Evolutionary conservation across 2,329 filamentous ascomycete species (phyloP).

Genomic region (Arthrobotrys sinensis): DNA sequence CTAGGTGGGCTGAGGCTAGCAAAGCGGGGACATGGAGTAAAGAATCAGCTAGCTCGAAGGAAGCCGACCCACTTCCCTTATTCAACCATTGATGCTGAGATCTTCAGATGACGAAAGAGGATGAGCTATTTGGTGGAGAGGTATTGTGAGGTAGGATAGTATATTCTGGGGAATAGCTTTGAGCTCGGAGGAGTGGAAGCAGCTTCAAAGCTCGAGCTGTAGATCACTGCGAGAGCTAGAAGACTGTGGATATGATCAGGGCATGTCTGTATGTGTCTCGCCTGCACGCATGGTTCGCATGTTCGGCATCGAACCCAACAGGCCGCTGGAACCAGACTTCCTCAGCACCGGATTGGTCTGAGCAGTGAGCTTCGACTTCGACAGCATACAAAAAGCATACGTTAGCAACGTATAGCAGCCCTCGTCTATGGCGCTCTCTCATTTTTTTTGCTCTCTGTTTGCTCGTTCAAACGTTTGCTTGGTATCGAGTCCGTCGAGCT

Average conservation of each 20-base stretch:
- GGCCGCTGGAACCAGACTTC: constrained; percentile 25
- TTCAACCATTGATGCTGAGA: constrained; percentile 47
- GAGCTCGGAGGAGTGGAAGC: constrained; percentile 28
- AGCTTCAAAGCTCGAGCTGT: constrained; percentile 17
- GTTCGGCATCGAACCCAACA: constrained; percentile 57
- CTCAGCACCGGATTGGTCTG: constrained; percentile 27
- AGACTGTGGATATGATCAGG: background rate
- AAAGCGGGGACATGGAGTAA: constrained; percentile 37
- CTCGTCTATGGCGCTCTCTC: background rate
- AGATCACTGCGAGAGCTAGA: constrained; percentile 4
- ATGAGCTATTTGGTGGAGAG: constrained; percentile 4
- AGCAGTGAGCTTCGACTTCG: background rate
- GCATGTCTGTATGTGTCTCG: constrained; percentile 22
- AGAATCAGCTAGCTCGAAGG: constrained; percentile 26
- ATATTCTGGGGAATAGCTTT: constrained; percentile 9
- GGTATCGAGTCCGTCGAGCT: background rate
- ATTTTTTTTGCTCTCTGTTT: background rate
- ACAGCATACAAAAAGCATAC: background rate
- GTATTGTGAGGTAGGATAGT: constrained; percentile 6
- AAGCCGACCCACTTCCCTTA: constrained; percentile 50
- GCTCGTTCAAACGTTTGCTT: background rate
- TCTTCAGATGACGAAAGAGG: constrained; percentile 44
- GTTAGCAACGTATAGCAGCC: background rate
- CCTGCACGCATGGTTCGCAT: constrained; percentile 57
- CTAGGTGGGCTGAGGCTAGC: constrained; percentile 15